Conservation (phyloP, 148 eudicot species). For the Rheum nobile region DNA sequence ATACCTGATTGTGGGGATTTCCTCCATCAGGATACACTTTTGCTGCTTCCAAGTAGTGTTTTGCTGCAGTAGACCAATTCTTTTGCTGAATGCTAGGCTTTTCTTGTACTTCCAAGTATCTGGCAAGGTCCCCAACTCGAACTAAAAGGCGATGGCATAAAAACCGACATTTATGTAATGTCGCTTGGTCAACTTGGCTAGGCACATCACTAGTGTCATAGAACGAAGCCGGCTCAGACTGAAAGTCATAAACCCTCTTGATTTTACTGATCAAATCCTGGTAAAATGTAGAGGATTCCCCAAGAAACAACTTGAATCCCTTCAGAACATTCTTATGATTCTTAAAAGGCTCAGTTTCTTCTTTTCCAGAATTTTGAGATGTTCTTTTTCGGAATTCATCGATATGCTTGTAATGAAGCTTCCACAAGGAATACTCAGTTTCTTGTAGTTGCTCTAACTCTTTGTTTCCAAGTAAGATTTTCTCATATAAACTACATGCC, state of each 20-base stretch:
- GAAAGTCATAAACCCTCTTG: constrained; percentile 41
- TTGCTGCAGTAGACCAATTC: constrained; percentile 76
- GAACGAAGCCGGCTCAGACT: too few relatives aligned
- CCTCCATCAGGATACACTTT: constrained; percentile 77
- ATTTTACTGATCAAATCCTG: constrained; percentile 44
- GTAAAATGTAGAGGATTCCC: constrained; percentile 63
- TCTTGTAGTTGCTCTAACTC: constrained; percentile 48
- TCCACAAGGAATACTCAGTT: constrained; percentile 68
- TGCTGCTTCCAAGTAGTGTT: constrained; percentile 59
- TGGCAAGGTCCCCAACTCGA: constrained; percentile 85
- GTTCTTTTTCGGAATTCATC: constrained; percentile 36
- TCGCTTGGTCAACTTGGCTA: constrained; percentile 23
- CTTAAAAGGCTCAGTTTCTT: constrained; percentile 14
- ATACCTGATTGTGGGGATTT: constrained; percentile 96
- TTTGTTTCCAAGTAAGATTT: constrained; percentile 38
- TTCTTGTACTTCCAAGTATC: constrained; percentile 57
- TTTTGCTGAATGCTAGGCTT: constrained; percentile 27
- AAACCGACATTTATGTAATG: constrained; percentile 39
- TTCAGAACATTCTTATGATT: constrained; percentile 18
- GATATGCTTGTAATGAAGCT: constrained; percentile 85
- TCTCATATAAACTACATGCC: constrained; percentile 49
- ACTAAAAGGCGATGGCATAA: constrained; percentile 67
- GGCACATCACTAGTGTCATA: constrained; percentile 16
- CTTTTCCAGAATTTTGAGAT: too few relatives aligned
- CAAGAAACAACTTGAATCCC: constrained; percentile 55